These are phyloP conservation scores for Pelagophyceae sp. DNA, from an alignment of 352 stramenopile species.

Conservation along the genomic window DNA sequence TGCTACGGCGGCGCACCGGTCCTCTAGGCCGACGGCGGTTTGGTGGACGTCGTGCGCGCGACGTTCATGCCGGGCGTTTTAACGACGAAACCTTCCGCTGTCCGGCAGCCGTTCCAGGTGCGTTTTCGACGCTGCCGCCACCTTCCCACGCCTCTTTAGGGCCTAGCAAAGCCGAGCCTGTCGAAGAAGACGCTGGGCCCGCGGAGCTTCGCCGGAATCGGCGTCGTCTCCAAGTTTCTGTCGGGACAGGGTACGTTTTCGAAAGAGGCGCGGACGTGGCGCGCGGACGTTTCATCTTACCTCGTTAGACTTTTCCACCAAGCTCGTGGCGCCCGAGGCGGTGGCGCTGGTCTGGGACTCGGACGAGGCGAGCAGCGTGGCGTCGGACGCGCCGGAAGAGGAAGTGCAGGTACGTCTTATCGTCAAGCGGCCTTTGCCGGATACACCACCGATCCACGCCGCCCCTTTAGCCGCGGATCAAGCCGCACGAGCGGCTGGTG, in stretches of 20 bases:
- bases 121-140: background rate
- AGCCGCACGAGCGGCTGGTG: slow-evolving; percentile 5
- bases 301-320: background rate
- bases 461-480: background rate
- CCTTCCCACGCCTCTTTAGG: background rate
- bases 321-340: no score
- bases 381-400: background rate
- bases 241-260: background rate
- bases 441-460: no score
- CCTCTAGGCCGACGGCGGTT: background rate
- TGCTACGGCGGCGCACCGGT: no score
- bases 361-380: background rate
- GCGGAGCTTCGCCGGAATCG: background rate
- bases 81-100: background rate
- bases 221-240: slow-evolving; percentile 8
- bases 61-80: slow-evolving; percentile 6
- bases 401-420: no score
- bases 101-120: slow-evolving; percentile 7
- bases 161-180: background rate
- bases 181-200: background rate
- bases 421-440: no score
- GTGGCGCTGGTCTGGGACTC: background rate
- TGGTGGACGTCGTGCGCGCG: background rate
- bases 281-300: background rate
- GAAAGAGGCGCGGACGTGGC: background rate